Conservation (phyloP, 1,139 yeast genomes). For the Candida tropicalis region DNA sequence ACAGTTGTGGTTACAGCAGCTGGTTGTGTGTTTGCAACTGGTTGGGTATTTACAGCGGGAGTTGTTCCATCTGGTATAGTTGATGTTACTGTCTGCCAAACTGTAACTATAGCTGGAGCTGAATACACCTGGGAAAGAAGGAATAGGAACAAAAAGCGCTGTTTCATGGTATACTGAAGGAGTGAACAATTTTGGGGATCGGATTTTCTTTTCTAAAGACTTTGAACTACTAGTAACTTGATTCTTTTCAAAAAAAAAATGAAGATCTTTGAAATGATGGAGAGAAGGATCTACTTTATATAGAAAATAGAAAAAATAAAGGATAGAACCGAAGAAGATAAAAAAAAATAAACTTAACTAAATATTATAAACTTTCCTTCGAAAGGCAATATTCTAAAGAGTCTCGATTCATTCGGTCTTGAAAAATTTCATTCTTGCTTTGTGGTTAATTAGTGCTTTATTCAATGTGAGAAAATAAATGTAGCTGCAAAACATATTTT, state of each 20-base stretch:
- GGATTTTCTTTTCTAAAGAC: too few relatives aligned
- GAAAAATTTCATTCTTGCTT: background rate
- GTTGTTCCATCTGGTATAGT: constrained; percentile 19
- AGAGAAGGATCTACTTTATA: background rate
- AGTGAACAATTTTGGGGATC: too few relatives aligned
- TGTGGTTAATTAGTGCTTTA: background rate
- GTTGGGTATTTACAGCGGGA: constrained; percentile 9
- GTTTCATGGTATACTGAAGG: constrained; percentile 9
- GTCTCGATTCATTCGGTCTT: background rate
- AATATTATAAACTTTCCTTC: background rate
- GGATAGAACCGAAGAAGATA: background rate
- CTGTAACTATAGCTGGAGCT: constrained; percentile 32
- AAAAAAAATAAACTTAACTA: background rate
- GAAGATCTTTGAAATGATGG: background rate
- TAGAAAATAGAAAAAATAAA: background rate
- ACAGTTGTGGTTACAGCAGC: constrained; percentile 16
- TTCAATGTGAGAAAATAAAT: background rate
- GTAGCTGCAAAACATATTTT: constrained; percentile 1
- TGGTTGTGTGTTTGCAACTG: background rate
- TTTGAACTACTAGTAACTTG: background rate
- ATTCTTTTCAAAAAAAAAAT: background rate
- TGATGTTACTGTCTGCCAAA: constrained; percentile 28
- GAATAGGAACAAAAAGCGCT: constrained; percentile 1
- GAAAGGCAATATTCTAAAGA: background rate
- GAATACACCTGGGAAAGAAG: constrained; percentile 12